Evolutionary conservation across 1,284 basidiomycete species (phyloP), one percentile per base, ranked within the genome.

Genomic region (Xerocomus amazonicus): DNA sequence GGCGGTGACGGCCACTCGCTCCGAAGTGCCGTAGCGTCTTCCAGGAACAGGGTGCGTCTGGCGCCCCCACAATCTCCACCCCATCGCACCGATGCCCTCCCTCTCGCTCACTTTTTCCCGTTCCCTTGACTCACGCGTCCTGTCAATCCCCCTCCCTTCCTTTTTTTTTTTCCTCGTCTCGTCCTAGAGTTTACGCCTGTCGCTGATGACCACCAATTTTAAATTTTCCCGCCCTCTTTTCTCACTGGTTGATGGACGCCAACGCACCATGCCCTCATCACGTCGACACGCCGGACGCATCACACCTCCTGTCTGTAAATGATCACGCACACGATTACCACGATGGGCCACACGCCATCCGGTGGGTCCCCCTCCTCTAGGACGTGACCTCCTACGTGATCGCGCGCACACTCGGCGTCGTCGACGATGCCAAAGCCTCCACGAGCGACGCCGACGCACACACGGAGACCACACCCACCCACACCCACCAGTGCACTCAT

Each of bases 311-410:
- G 35, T 19, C 9, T 23, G 19, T 23, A 23, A 23, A 2, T 4
- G 19, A 23, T 23, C 19, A 23, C 19, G 19, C 19, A 23, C 19
- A 23, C 19, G 19, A 23, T 23, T 2, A 23, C 19, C 19, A 23
- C 19, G 19, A 23, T 23, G 19, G 19, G 19, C 4, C 19, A 23
- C 19, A 23, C 19, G 19, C 19, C 19, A 23, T 3, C 19, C 19
- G 2, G 19, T 23, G 19, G 19, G 19, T 12, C 6, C 29, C 12
- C 6, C 12, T 31, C 29, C 12, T 31, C 12, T 19, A 90, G 87
- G 87, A 90, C 63, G 80, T 90, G 48, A 74, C 80, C 7, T 86
- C 88, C n/a, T 90, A 90, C 59, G 79, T 81, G 48, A 84, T 90
- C 59, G 88, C 84, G n/a, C 82, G 87, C 51, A 90, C 87, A 6